Conservation (phyloP, 805 yeast genomes). For the Saturnispora gosingensis region DNA sequence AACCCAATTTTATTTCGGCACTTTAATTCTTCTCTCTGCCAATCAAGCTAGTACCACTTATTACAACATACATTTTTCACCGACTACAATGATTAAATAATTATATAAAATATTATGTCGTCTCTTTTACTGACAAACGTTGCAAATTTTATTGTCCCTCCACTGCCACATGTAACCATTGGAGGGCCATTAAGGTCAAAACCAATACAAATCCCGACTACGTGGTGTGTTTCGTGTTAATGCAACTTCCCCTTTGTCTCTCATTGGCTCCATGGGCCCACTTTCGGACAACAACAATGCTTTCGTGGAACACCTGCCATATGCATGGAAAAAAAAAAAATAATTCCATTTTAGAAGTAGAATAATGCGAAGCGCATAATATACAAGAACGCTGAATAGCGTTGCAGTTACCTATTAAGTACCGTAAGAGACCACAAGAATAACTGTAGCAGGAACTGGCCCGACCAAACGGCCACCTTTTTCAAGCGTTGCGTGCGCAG, state of each 20-base stretch:
- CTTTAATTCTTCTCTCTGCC: background rate
- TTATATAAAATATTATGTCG: background rate
- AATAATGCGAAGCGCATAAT: background rate
- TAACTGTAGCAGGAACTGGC: constrained; percentile 75
- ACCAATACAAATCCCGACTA: background rate
- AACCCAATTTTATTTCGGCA: background rate
- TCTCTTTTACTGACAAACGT: background rate
- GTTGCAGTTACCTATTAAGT: constrained; percentile 8
- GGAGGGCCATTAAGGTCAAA: background rate
- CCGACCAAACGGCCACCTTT: constrained; percentile 88
- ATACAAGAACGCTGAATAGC: background rate
- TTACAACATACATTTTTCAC: background rate
- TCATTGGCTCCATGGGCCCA: background rate
- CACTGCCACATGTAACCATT: background rate
- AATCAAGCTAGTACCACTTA: background rate
- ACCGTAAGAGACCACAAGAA: constrained; percentile 78
- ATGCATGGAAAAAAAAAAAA: background rate
- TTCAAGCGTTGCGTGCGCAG: constrained; percentile 60
- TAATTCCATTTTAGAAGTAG: background rate
- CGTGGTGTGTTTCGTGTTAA: background rate
- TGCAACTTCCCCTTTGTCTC: background rate
- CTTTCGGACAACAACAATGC: background rate
- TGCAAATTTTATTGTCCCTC: background rate
- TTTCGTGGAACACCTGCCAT: background rate
- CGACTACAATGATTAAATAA: background rate